phyloP scores from a whole-genome alignment of 23 red algal genomes.

The Gracilaria domingensis region DNA sequence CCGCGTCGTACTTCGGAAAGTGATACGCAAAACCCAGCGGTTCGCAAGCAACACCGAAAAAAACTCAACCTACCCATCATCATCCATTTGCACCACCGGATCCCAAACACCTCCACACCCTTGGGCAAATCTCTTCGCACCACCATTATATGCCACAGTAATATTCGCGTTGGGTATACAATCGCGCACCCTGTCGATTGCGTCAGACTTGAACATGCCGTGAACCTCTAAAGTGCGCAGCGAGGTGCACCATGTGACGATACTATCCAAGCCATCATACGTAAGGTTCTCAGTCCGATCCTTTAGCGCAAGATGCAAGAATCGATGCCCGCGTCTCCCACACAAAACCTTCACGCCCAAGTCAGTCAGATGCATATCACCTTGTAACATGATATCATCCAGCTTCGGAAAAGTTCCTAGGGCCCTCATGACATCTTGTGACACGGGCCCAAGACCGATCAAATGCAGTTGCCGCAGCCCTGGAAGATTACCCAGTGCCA shows the following conservation, averaged over 20 bases:
- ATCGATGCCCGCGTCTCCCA: constrained; percentile 47
- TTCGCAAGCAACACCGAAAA: neutral
- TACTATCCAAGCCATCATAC: constrained; percentile 52
- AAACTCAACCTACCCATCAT: neutral
- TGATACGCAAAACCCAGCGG: neutral
- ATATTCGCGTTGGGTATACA: constrained; percentile 34
- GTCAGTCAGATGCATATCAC: constrained; percentile 57
- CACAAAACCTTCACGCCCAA: constrained; percentile 64
- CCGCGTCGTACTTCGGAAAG: neutral
- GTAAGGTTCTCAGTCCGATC: constrained; percentile 60
- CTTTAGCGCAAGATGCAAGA: constrained; percentile 42
- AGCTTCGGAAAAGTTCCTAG: constrained; percentile 51
- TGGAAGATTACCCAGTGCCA: constrained; percentile 51
- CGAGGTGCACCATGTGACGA: constrained; percentile 53
- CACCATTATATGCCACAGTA: constrained; percentile 20
- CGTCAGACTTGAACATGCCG: constrained; percentile 50
- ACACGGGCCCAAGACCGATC: constrained; percentile 24
- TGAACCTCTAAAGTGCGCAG: constrained; percentile 36
- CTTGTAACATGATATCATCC: constrained; percentile 45
- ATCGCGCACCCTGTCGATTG: constrained; percentile 43
- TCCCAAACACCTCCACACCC: constrained; percentile 51
- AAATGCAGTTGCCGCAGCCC: constrained; percentile 40
- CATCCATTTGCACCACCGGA: neutral
- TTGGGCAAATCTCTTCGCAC: neutral
- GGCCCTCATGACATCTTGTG: constrained; percentile 46